Evolutionary conservation across 2,329 filamentous ascomycete genomes (phyloP).

Genomic region (Stylonectria norvegica): DNA sequence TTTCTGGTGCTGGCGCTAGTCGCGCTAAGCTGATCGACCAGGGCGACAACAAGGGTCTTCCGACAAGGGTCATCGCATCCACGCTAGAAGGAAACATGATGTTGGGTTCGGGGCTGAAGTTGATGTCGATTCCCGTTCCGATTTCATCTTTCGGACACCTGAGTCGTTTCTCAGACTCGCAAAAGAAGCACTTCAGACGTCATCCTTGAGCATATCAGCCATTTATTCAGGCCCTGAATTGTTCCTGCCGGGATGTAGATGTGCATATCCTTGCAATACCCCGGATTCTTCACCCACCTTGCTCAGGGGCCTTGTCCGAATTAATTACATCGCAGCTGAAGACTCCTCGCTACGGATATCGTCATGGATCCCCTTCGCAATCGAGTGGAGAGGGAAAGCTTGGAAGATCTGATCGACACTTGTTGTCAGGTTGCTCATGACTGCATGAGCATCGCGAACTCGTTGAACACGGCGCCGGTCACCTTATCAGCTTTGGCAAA

Average conservation of each 20-base stretch:
- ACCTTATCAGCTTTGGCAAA: slow-evolving; percentile 23
- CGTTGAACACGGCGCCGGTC: slow-evolving; percentile 27
- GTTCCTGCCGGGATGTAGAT: too few species aligned
- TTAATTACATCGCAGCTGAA: slow-evolving; percentile 5
- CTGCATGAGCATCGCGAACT: slow-evolving; percentile 24
- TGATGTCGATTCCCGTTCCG: slow-evolving; percentile 1
- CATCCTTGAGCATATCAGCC: too few species aligned
- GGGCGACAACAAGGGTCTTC: slow-evolving; percentile 8
- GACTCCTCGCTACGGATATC: too few species aligned
- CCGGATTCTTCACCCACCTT: not conserved
- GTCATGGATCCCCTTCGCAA: slow-evolving; percentile 25
- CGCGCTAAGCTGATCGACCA: slow-evolving; percentile 19
- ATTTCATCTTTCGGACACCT: not conserved
- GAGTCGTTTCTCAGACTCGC: not conserved
- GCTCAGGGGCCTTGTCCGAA: slow-evolving; percentile 2
- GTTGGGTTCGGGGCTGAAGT: slow-evolving; percentile 14
- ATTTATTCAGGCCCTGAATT: too few species aligned
- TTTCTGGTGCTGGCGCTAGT: slow-evolving; percentile 12
- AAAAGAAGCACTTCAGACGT: too few species aligned
- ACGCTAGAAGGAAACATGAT: slow-evolving; percentile 20
- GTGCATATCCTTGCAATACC: not conserved
- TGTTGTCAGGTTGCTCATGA: slow-evolving; percentile 26
- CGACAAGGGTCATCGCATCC: slow-evolving; percentile 5
- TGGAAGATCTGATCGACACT: slow-evolving; percentile 24
- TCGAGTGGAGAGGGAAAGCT: slow-evolving; percentile 22